Base-by-base conservation (phyloP, 106 monocot genomes). In the Agapanthus africanus region DNA sequence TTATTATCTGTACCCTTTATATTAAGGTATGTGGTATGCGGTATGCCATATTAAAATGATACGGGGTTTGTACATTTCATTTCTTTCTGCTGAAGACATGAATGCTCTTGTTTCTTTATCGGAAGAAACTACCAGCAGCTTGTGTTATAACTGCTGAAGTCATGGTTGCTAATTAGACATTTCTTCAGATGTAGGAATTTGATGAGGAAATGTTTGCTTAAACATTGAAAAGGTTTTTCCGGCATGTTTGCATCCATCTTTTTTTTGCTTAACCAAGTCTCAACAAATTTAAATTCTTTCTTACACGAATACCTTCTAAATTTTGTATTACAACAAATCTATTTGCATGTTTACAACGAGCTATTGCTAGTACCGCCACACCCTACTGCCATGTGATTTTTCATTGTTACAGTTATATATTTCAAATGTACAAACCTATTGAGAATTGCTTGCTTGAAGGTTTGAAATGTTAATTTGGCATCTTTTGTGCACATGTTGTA, bases 1-100 rank as follows among this genome's bases (percentile, higher is more conserved):
- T 74, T 99, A n/a, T 75, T 93, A 33, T 77, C 84, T 27, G 62
- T 32, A 19, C 79, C 84, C 5, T 93, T 89, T 65, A 51, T 63
- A 2, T 81, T 93, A 54, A 87, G 93, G 93, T 93, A 61, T 61
- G 32, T 11, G 14, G 31, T 61, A 33, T 14, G 26, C 11, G 13
- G 46, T 99, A 47, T 47, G 56, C 18, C 56, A 56, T 68, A 50
- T 23, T 22, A 26, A 7, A n/a, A 19, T 82, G 3, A 15, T 74
- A 37, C 57, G 30, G 19, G 14, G 13, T 57, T 56, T 11, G n/a
- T 13, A 3, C 23, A 11, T 28, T 47, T 41, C 11, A 67, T 34
- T 51, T 69, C 33, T 64, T 64, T 64, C 9, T 64, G 64, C 64
- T 37, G 39, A n/a, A 64, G 37, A 64, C 19, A 64, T 37, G 9